Base-by-base conservation (phyloP, 179 eudicot species). In the Monotropa hypopitys region DNA sequence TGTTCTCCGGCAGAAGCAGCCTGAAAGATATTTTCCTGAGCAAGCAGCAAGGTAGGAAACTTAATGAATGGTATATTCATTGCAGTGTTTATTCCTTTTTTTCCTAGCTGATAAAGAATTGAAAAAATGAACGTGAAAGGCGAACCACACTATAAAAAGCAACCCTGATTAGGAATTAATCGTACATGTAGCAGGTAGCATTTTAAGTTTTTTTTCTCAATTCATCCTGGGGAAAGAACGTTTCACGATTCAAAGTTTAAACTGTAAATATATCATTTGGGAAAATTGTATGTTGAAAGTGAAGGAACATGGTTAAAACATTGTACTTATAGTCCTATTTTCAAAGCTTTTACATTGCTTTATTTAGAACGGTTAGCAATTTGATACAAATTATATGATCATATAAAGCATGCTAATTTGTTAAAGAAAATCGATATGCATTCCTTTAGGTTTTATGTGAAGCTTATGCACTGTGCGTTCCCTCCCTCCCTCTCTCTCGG, bases 31-130 rank as follows among this genome's bases (percentile, higher is more conserved):
- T 79, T 87, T 87, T 79, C 65, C 82, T 67, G 90, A 87, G 77
- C 84, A 83, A 76, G 88, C 86, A 43, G 88, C 90, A 80, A 81
- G 90, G 90, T 87, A 83, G n/a, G n/a, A n/a, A n/a, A n/a, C n/a
- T n/a, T 35, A 70, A 49, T 18, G 9, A 45, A 38, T 70, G 18
- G 35, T 5, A 30, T 4, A 53, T n/a, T 54, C n/a, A n/a, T n/a
- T n/a, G n/a, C n/a, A n/a, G n/a, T n/a, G n/a, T n/a, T n/a, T n/a
- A n/a, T n/a, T n/a, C n/a, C n/a, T n/a, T n/a, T n/a, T n/a, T n/a
- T n/a, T n/a, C n/a, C n/a, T n/a, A n/a, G n/a, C n/a, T n/a, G n/a
- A n/a, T n/a, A n/a, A n/a, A n/a, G n/a, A n/a, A n/a, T n/a, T n/a
- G n/a, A n/a, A n/a, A n/a, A n/a, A n/a, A n/a, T n/a, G n/a, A n/a